Base-by-base conservation (phyloP, 1,139 yeast species). In the Suhomyces terraborum region DNA sequence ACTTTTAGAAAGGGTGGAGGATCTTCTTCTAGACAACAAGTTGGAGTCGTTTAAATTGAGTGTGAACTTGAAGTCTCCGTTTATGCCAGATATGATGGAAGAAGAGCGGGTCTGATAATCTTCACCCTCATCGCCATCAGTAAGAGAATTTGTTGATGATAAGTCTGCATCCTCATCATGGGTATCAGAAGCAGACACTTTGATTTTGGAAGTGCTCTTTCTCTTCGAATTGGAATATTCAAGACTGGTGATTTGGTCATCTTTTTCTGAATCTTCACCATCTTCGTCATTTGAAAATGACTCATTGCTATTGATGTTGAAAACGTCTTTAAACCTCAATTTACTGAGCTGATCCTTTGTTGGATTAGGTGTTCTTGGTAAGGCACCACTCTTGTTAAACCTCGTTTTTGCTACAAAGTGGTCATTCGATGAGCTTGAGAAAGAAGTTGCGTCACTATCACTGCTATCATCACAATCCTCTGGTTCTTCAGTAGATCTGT, bases 11-110 rank as follows among this genome's bases (percentile, higher is more conserved):
- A 49, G 27, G 6, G 51, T 46, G 2, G 56, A 51, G 8, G 57
- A 53, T 32, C 56, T 64, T 41, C 77, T 58, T 51, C 78, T 59
- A 23, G 71, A 55, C 28, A 73, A 59, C 24, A 73, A 54, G 43
- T 68, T 69, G 43, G 72, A 68, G 43, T 72, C 77, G 47, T 69
- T 69, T 55, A 73, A 54, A 46, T 67, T 72, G 27, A 73, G 58
- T 4, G 75, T 70, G 44, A 73, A 73, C 45, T 71, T 72, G 49
- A 61, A 72, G 43, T 65, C 73, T 22, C 70, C 73, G 46, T 57
- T 69, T 22, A 59, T 59, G 16, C 73, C 73, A 10, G 69, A 63
- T 13, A 70, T 68, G 3, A 71, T 64, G 4, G 74, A 67, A n/a
- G 73, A 66, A 14, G 75, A 71, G 36, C 77, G 56, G 1, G 77